phyloP scores from a whole-genome alignment of 768 basidiomycete species.

The Tricholoma sp. region DNA sequence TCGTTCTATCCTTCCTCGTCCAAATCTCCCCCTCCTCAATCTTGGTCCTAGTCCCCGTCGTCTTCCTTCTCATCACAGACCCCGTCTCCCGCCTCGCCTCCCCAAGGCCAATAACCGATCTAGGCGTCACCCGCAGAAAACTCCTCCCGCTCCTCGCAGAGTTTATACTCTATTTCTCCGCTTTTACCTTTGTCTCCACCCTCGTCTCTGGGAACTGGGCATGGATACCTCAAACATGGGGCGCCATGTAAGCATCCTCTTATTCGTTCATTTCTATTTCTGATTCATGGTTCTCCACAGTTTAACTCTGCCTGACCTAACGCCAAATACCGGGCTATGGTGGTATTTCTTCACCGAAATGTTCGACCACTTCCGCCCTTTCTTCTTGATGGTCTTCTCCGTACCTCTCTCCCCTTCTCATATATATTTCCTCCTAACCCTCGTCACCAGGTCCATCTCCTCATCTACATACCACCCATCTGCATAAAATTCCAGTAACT shows the following conservation, averaged over 20 bases:
- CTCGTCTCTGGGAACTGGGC: constrained; percentile 54
- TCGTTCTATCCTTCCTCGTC: constrained; percentile 65
- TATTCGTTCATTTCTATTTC: neutral
- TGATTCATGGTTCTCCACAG: constrained; percentile 32
- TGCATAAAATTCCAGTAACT: constrained; percentile 84
- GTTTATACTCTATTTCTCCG: constrained; percentile 44
- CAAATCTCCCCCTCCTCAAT: constrained; percentile 71
- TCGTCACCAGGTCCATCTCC: constrained; percentile 61
- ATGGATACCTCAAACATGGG: constrained; percentile 83
- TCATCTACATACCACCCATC: constrained; percentile 78
- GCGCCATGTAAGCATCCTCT: constrained; percentile 83
- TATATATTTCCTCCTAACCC: neutral
- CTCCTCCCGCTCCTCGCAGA: constrained; percentile 37
- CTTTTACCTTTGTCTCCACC: constrained; percentile 47
- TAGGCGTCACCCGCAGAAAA: constrained; percentile 23
- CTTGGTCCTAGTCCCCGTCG: constrained; percentile 59
- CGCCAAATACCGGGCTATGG: constrained; percentile 92
- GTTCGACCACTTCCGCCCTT: constrained; percentile 96
- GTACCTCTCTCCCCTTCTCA: constrained; percentile 32
- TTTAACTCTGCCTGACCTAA: constrained; percentile 79
- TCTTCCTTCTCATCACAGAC: constrained; percentile 57
- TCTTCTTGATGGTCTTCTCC: constrained; percentile 93
- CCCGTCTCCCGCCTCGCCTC: constrained; percentile 68
- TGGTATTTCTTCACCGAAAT: constrained; percentile 99
- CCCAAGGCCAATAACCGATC: constrained; percentile 36